phyloP scores from a whole-genome alignment of 345 rosid species.

The Anacardium occidentale region DNA sequence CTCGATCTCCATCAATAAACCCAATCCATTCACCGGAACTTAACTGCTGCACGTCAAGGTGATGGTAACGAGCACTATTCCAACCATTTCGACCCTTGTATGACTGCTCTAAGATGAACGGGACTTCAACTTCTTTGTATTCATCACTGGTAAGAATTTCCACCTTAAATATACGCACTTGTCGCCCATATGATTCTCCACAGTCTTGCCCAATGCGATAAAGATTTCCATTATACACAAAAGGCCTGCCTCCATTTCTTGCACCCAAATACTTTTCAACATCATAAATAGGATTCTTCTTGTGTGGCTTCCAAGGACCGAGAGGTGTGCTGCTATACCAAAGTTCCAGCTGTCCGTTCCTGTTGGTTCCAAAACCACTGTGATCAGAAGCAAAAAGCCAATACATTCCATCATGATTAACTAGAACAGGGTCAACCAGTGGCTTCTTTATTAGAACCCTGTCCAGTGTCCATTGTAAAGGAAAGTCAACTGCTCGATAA shows the following conservation, averaged over 20 bases:
- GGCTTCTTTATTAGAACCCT: slow-evolving; percentile 68
- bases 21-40: slow-evolving; percentile 81
- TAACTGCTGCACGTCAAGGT: slow-evolving; percentile 73
- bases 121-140: slow-evolving; percentile 76
- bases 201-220: slow-evolving; percentile 98
- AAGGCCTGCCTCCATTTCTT: slow-evolving; percentile 91
- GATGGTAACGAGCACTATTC: slow-evolving; percentile 87
- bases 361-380: slow-evolving; percentile 54
- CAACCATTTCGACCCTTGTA: slow-evolving; percentile 70
- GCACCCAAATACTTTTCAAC: slow-evolving; percentile 60
- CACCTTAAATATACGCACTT: slow-evolving; percentile 60
- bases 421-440: slow-evolving; percentile 59
- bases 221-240: slow-evolving; percentile 59
- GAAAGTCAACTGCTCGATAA: slow-evolving; percentile 76
- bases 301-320: slow-evolving; percentile 95
- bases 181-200: slow-evolving; percentile 77
- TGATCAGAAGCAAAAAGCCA: slow-evolving; percentile 95
- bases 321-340: slow-evolving; percentile 86
- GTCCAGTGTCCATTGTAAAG: slow-evolving; percentile 75
- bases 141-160: slow-evolving; percentile 61
- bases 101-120: slow-evolving; percentile 47
- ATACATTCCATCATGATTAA: slow-evolving; percentile 57
- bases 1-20: slow-evolving; percentile 87
- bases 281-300: slow-evolving; percentile 79
- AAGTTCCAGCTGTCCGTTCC: slow-evolving; percentile 82